Conservation (phyloP, 495 filamentous ascomycete genomes). For the Podospora comata region DNA sequence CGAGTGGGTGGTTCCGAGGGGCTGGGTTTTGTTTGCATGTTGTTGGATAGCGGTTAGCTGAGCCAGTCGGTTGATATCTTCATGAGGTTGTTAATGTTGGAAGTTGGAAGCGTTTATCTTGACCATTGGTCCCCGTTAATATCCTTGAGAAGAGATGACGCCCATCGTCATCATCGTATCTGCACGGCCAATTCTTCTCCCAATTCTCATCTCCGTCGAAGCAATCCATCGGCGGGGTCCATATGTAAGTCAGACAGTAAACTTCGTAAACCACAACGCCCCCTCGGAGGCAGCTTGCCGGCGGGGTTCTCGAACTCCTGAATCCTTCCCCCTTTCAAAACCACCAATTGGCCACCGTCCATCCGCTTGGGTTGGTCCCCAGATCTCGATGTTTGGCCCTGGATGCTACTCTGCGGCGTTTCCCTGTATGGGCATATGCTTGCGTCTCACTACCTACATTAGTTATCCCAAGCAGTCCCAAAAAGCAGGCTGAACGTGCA, state of each 20-base stretch:
- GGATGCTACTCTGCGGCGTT: conserved; percentile 2
- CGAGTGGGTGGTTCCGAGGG: neutral
- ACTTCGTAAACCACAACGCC: neutral
- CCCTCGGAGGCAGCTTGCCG: neutral
- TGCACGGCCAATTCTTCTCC: neutral
- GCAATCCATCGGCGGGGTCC: neutral
- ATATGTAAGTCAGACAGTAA: neutral
- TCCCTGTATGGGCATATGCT: neutral
- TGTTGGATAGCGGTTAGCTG: neutral
- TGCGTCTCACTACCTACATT: neutral
- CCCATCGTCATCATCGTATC: neutral
- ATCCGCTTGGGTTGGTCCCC: neutral
- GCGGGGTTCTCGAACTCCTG: neutral
- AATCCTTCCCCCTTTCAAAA: neutral
- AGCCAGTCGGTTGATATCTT: neutral
- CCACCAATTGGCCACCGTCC: neutral
- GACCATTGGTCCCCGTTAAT: neutral
- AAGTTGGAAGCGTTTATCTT: neutral
- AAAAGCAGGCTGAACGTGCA: conserved; percentile 3
- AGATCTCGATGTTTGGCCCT: conserved; percentile 5
- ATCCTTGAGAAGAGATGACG: neutral
- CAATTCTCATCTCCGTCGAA: neutral
- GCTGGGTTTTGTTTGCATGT: neutral
- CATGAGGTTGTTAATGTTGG: neutral
- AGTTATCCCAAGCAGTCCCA: neutral